These are phyloP conservation scores for Naegleria lovaniensis DNA, from an alignment of 208 protist genomes.

Conservation along the genomic window DNA sequence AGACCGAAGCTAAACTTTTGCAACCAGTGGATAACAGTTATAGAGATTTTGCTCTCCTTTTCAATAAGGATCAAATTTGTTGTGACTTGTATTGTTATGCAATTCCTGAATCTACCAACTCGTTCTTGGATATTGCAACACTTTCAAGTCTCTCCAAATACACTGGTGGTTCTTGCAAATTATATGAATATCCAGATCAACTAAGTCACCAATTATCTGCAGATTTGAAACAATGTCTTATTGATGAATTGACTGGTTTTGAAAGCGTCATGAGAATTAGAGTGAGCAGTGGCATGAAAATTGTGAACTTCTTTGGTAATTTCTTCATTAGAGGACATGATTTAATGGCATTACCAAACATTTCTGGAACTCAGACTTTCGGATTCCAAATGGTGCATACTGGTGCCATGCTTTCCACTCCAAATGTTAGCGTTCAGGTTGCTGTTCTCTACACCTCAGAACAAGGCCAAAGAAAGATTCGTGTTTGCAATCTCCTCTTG, in stretches of 20 bases:
- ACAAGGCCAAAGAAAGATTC: slow-evolving; percentile 17
- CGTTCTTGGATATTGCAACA: slow-evolving; percentile 55
- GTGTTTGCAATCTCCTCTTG: not conserved
- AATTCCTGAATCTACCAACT: not conserved
- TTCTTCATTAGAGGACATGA: slow-evolving; percentile 87
- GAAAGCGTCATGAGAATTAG: slow-evolving; percentile 93
- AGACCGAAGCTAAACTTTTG: slow-evolving; percentile 46
- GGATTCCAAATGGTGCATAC: slow-evolving; percentile 19
- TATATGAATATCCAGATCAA: slow-evolving; percentile 25
- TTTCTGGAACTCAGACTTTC: slow-evolving; percentile 76
- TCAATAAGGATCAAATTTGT: slow-evolving; percentile 51
- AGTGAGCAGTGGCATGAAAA: slow-evolving; percentile 63
- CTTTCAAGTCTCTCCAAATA: slow-evolving; percentile 34
- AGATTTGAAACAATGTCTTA: not conserved
- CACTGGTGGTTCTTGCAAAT: slow-evolving; percentile 21
- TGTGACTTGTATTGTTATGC: slow-evolving; percentile 57
- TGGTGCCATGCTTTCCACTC: not conserved
- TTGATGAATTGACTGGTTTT: slow-evolving; percentile 65
- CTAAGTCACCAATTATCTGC: not conserved
- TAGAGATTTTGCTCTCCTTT: slow-evolving; percentile 60
- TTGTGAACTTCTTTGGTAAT: slow-evolving; percentile 85
- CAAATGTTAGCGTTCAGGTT: slow-evolving; percentile 18
- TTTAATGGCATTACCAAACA: slow-evolving; percentile 85
- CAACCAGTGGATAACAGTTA: slow-evolving; percentile 56
- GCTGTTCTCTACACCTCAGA: slow-evolving; percentile 26